Evolutionary conservation across 495 filamentous ascomycete genomes (phyloP), one percentile per base, ranked within the genome.

Genomic region (Tuber borchii): DNA sequence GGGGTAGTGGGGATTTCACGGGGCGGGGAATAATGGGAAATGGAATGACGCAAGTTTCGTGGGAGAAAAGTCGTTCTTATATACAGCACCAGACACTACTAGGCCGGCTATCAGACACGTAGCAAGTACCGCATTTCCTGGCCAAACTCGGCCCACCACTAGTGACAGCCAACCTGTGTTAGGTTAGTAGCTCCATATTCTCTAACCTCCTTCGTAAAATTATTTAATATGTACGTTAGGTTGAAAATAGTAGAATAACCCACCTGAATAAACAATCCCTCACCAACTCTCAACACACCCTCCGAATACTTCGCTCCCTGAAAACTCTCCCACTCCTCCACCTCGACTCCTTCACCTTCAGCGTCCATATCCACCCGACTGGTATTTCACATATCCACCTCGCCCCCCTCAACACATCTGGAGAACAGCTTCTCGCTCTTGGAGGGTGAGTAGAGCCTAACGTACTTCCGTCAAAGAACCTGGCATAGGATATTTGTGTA

Each of bases 381-480:
- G 19, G 95, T 99, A 81, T 99, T 99, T n/a, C 90, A 90, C 94
- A 97, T 97, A 84, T 96, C 93, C 56, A 98, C 90, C 0, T 88
- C 87, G 14, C 90, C 90, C 19, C 89, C 90, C 42, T 88, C 87
- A 72, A 87, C 84, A 1, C 90, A 90, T 69, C 91, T 86, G 0
- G 93, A 89, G 78, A 91, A 89, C 79, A 97, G 80, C 80, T 84
- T 87, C 48, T 51, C 37, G 77, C 88, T 85, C 84, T 92, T 82
- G 1, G 81, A 79, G 0, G 95, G 93, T 4, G 90, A 86, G 84
- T 97, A 99, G 7, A 98, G 86, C 3, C 95, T 87, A 42, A 99
- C 86, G 82, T 97, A 99, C 83, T 99, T 99, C 65, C 89, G 87
- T 0, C 95, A 95, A 0, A 97, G 93, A 0, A 97, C 92, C 82